Conservation (phyloP, 352 stramenopile species). For the Pythium periplocum region DNA sequence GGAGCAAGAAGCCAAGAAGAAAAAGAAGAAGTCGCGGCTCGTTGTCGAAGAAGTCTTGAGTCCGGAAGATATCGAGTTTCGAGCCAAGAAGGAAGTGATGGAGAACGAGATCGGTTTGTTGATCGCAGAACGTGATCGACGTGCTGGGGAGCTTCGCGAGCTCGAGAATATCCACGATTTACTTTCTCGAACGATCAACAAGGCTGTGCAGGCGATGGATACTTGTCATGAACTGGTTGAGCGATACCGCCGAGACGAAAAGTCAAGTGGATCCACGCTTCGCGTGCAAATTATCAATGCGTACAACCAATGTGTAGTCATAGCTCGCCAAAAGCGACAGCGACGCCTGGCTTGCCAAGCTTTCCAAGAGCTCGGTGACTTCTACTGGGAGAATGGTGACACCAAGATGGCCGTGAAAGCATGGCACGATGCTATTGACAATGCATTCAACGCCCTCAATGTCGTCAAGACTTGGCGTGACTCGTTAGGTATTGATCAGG, state of each 20-base stretch:
- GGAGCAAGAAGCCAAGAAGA: conserved; percentile 65
- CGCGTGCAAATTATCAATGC: conserved; percentile 28
- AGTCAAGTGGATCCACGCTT: neutral
- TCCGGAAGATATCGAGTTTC: conserved; percentile 59
- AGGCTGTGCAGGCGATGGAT: conserved; percentile 53
- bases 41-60: conserved; percentile 66
- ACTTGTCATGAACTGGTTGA: conserved; percentile 39
- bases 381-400: conserved; percentile 47
- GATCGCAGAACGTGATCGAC: conserved; percentile 7
- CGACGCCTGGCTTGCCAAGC: conserved; percentile 50
- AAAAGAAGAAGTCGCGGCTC: conserved; percentile 79
- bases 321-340: conserved; percentile 64
- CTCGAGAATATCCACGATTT: conserved; percentile 17
- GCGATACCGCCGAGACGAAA: conserved; percentile 24
- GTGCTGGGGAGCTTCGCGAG: conserved; percentile 12
- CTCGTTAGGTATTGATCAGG: conserved; percentile 24
- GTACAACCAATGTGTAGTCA: conserved; percentile 44
- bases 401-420: conserved; percentile 36
- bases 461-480: conserved; percentile 45
- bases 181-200: conserved; percentile 39
- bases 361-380: conserved; percentile 68
- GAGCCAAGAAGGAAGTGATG: conserved; percentile 28
- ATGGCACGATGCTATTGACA: conserved; percentile 74
- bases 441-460: conserved; percentile 56
- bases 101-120: conserved; percentile 31